Evolutionary conservation across 768 basidiomycete genomes (phyloP), one percentile per base, ranked within the genome.

Genomic region (Sistotremastrum suecicum): DNA sequence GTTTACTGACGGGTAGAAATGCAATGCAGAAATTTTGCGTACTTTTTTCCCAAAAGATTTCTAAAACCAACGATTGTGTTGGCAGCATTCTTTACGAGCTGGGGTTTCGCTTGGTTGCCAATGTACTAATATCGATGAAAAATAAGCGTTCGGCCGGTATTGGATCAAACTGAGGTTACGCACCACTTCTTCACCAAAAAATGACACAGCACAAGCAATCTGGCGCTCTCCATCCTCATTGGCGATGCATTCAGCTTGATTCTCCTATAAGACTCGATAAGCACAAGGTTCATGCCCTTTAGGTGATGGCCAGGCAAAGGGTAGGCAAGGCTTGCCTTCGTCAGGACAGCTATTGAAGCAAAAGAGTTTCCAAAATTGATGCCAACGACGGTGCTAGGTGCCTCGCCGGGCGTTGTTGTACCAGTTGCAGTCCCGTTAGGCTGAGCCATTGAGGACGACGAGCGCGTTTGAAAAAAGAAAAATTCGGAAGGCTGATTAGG

Each of bases 221-320:
- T 99, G 94, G 33, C 95, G 82, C 59, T 97, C 94, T 32, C 95
- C 94, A 60, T 98, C 94, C 60, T 98, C 92, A 60, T 97, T 98
- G 4, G 92, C 95, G 50, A 98, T 97, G 60, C 88, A 94, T 58
- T 91, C 87, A 38, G 92, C 82, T 32, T 84, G 68, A 8, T 87
- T 87, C 64, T 95, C 90, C 89, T 92, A 51, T 8, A 9, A 39
- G 3, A 32, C 29, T 12, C 10, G 34, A 7, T 6, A 41, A 8
- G 7, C 35, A 6, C 3, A 31, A 37, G 5, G 37, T 7, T 12
- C 43, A 29, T 35, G 32, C 11, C 12, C 11, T 33, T 47, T 34
- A 47, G 46, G 29, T 7, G 31, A 7, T 20, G 5, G 45, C 34
- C 20, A 29, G 34, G 43, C 34, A 42, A 46, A 37, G 41, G 44